Conservation (phyloP, 106 monocot genomes). For the Cymbidium sinense region DNA sequence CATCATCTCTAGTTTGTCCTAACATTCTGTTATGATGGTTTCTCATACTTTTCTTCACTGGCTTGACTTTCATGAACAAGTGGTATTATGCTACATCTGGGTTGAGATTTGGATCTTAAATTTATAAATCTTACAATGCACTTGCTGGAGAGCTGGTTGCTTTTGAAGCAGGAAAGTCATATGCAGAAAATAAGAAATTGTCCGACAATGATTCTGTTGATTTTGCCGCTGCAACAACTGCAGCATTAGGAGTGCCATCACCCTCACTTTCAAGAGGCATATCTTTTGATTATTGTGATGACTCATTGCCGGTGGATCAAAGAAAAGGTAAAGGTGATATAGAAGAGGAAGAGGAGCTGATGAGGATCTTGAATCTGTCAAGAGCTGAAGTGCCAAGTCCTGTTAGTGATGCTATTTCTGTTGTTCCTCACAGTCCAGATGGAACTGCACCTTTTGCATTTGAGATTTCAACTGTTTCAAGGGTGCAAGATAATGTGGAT, state of each 20-base stretch:
- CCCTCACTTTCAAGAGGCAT: constrained; percentile 61
- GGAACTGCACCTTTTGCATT: constrained; percentile 7
- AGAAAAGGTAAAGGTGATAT: constrained; percentile 49
- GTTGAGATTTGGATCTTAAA: not conserved
- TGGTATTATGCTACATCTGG: not conserved
- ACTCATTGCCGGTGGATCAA: constrained; percentile 18
- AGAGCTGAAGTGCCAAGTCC: constrained; percentile 27
- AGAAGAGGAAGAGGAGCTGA: constrained; percentile 75
- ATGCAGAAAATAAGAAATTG: constrained; percentile 14
- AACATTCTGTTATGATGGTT: not conserved
- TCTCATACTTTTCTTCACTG: not conserved
- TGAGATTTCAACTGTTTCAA: constrained; percentile 13
- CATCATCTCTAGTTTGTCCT: not conserved
- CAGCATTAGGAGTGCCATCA: constrained; percentile 72
- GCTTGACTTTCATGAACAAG: not conserved
- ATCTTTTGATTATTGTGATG: constrained; percentile 59
- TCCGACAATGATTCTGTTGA: constrained; percentile 63
- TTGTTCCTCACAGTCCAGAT: constrained; percentile 7
- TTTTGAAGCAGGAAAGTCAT: constrained; percentile 36
- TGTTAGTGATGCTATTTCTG: constrained; percentile 7
- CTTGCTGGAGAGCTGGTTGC: constrained; percentile 81
- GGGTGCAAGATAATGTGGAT: constrained; percentile 5
- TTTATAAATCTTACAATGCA: constrained; percentile 79
- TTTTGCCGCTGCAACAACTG: constrained; percentile 90
- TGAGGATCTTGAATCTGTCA: constrained; percentile 63